Evolutionary conservation across 2,329 filamentous ascomycete genomes (phyloP), one percentile per base, ranked within the genome.

Genomic region (Chalaropsis ovoidea): DNA sequence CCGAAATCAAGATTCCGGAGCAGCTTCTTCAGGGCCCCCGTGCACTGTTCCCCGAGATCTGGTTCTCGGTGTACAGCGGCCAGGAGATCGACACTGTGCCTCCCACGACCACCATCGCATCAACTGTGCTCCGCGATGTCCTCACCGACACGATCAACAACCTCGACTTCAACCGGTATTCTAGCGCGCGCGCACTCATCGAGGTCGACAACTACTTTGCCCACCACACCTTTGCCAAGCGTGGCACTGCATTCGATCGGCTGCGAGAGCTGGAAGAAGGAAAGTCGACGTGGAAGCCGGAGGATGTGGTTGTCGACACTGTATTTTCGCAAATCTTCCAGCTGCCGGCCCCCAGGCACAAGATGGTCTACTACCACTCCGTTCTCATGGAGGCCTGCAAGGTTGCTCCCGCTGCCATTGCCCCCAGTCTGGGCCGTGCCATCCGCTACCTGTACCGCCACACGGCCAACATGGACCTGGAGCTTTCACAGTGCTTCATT

Each of bases 171-270:
- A 99, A 97, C 75, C 87, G 94, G 68, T 89, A 91, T 70, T 83
- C 86, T 42, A 87, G 89, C 0, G 93, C 94, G 47, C 90, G 91
- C 67, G 94, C 90, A 71, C 78, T 99, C 43, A 95, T 96, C 71
- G 92, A 97, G 71, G 81, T 96, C 43, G 94, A 99, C 75, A 95
- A 89, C 75, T 99, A 94, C 76, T 99, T 96, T 77, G 83, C 91
- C 0, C 85, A 89, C 10, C 84, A 86, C 65, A 96, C 90, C 0
- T 99, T 99, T 74, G 86, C 96, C 66, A 95, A 96, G 77, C 87
- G 94, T 67, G 92, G 90, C 0, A 96, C 90, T 0, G 86, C 91
- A 0, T 96, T 96, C 72, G 94, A 99, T 74, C 88, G 91, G 72
- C 82, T 99, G 61, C 84, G 87, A 42, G 86, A 86, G 58, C 80